Evolutionary conservation across 2,329 filamentous ascomycete species (phyloP).

Genomic region (Aulographum hederae): DNA sequence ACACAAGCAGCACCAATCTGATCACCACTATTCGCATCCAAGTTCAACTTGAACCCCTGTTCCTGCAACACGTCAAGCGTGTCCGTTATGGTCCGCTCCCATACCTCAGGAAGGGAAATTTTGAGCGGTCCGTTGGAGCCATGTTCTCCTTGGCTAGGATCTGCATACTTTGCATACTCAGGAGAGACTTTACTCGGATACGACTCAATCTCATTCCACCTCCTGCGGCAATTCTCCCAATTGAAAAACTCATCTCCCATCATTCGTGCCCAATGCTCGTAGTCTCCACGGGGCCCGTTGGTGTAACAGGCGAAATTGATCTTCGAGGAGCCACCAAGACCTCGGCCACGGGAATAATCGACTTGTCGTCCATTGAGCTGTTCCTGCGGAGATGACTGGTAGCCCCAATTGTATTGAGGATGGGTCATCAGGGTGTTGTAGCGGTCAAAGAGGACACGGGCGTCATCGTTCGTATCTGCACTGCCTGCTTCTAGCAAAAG

Average conservation of each 20-base stretch:
- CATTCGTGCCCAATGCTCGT: conserved; percentile 39
- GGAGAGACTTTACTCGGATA: conserved; percentile 23
- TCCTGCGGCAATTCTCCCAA: conserved; percentile 34
- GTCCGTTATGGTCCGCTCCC: conserved; percentile 32
- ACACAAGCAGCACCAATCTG: conserved; percentile 35
- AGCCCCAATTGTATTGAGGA: conserved; percentile 30
- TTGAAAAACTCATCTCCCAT: conserved; percentile 36
- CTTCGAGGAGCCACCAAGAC: conserved; percentile 26
- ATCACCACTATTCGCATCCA: conserved; percentile 39
- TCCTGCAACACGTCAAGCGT: conserved; percentile 23
- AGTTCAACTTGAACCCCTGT: conserved; percentile 30
- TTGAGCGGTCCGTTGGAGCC: conserved; percentile 30
- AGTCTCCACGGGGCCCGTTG: conserved; percentile 39
- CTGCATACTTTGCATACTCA: conserved; percentile 26
- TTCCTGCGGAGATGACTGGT: conserved; percentile 23
- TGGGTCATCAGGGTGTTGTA: conserved; percentile 31
- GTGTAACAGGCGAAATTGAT: conserved; percentile 31
- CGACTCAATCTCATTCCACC: conserved; percentile 34
- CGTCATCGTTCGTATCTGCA: not conserved
- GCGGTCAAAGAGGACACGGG: conserved; percentile 31
- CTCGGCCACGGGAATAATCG: conserved; percentile 24
- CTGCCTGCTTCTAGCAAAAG: conserved; percentile 6
- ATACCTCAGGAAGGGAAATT: conserved; percentile 28
- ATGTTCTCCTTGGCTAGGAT: conserved; percentile 26
- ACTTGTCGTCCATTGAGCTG: conserved; percentile 19